phyloP scores from a whole-genome alignment of 495 filamentous ascomycete species.

The Platismatia glauca region DNA sequence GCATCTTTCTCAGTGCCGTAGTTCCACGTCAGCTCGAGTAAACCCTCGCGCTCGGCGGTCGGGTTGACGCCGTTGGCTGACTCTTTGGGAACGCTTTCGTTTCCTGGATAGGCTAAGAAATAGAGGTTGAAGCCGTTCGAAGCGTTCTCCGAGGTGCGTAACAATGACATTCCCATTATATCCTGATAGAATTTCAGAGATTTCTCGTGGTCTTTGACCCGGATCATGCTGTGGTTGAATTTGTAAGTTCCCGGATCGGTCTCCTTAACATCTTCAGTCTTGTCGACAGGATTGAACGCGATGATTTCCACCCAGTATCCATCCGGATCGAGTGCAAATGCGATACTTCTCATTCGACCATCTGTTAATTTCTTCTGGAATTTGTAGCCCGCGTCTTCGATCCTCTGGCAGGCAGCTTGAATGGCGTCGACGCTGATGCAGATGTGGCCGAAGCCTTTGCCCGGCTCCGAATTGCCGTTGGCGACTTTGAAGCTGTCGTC shows the following conservation, averaged over 20 bases:
- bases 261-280: conserved; percentile 45
- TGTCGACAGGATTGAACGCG: conserved; percentile 37
- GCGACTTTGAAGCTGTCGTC: conserved; percentile 73
- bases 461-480: conserved; percentile 84
- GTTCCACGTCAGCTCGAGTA: conserved; percentile 92
- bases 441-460: conserved; percentile 83
- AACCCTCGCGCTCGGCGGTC: conserved; percentile 63
- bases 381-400: conserved; percentile 80
- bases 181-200: conserved; percentile 87
- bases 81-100: conserved; percentile 39
- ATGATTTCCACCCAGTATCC: conserved; percentile 82
- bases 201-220: conserved; percentile 79
- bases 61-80: conserved; percentile 43
- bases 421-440: conserved; percentile 86
- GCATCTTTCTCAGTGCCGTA: conserved; percentile 91
- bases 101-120: conserved; percentile 72
- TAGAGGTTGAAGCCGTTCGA: conserved; percentile 79
- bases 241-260: conserved; percentile 48
- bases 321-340: conserved; percentile 89
- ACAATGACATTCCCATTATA: conserved; percentile 74
- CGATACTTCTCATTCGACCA: conserved; percentile 79
- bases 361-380: conserved; percentile 94
- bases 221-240: conserved; percentile 85
- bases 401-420: conserved; percentile 74
- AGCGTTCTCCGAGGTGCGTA: conserved; percentile 61